phyloP scores from a whole-genome alignment of 768 basidiomycete genomes.

The Scleroderma citrinum region DNA sequence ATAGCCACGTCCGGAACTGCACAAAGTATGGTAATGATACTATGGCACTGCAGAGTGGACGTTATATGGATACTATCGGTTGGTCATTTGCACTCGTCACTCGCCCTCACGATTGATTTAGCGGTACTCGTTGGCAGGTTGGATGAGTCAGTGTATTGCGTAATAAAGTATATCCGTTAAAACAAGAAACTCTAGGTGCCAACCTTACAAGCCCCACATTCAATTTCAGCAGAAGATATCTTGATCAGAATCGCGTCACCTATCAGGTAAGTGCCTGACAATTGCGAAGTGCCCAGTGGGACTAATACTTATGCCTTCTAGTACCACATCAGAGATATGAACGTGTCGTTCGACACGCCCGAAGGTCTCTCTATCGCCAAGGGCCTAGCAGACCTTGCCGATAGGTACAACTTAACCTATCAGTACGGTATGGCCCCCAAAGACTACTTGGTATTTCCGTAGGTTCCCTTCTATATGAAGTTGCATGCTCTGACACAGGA shows the following conservation, averaged over 20 bases:
- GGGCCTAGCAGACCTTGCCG: slow-evolving; percentile 45
- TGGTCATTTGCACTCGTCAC: slow-evolving; percentile 7
- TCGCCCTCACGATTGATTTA: neutral
- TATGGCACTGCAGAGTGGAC: slow-evolving; percentile 75
- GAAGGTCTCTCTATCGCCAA: slow-evolving; percentile 44
- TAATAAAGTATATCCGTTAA: neutral
- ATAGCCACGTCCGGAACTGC: slow-evolving; percentile 79
- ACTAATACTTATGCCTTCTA: slow-evolving; percentile 18
- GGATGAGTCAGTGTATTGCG: slow-evolving; percentile 48
- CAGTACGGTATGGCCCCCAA: slow-evolving; percentile 64
- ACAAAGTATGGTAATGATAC: slow-evolving; percentile 60
- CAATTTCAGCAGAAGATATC: slow-evolving; percentile 62
- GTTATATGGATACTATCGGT: slow-evolving; percentile 94
- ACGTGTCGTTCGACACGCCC: slow-evolving; percentile 50
- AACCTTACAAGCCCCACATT: slow-evolving; percentile 40
- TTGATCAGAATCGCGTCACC: slow-evolving; percentile 75
- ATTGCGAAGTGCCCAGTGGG: no score
- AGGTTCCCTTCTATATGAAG: slow-evolving; percentile 6
- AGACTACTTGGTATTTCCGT: slow-evolving; percentile 61
- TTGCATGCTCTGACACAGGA: neutral
- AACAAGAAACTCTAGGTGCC: neutral
- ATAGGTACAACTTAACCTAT: slow-evolving; percentile 52
- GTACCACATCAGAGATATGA: slow-evolving; percentile 52
- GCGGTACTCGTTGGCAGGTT: slow-evolving; percentile 32
- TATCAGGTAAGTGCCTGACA: slow-evolving; percentile 45